phyloP scores from a whole-genome alignment of 148 eudicot genomes.

The Rhododendron ovatum region DNA sequence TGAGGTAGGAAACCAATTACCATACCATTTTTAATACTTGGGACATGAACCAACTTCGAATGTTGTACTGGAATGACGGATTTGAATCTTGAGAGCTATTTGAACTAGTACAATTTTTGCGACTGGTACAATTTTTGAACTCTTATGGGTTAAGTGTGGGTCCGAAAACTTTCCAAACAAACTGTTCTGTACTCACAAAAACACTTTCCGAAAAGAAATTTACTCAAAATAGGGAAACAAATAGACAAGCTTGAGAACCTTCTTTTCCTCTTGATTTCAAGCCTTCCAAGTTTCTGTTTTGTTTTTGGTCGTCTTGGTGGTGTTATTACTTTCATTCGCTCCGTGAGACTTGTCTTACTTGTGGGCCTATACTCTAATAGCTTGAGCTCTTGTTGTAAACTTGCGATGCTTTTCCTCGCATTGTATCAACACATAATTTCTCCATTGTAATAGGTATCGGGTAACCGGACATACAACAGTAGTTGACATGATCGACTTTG shows the following conservation, averaged over 20 bases:
- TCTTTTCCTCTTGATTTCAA: background rate
- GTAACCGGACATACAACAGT: background rate
- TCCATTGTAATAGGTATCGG: background rate
- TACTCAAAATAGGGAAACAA: background rate
- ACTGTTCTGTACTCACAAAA: no score
- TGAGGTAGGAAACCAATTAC: conserved; percentile 38
- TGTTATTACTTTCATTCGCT: background rate
- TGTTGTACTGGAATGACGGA: background rate
- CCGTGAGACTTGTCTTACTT: background rate
- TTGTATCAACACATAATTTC: background rate
- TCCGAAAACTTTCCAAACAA: background rate
- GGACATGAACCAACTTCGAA: background rate
- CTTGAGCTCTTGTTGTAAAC: background rate
- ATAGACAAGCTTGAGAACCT: background rate
- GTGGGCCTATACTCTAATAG: background rate
- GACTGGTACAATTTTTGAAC: background rate
- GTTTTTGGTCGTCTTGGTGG: background rate
- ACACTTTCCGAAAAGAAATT: background rate
- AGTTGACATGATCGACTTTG: background rate
- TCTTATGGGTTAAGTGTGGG: background rate
- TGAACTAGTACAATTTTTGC: background rate
- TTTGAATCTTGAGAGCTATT: background rate
- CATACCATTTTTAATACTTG: conserved; percentile 32
- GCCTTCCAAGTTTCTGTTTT: background rate
- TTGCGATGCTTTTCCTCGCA: background rate